Percentiles rank a stretch among this genome's conserved stretches.
phyloP scores from a whole-genome alignment of 306 rosid genomes.

The Vicia sativa region DNA sequence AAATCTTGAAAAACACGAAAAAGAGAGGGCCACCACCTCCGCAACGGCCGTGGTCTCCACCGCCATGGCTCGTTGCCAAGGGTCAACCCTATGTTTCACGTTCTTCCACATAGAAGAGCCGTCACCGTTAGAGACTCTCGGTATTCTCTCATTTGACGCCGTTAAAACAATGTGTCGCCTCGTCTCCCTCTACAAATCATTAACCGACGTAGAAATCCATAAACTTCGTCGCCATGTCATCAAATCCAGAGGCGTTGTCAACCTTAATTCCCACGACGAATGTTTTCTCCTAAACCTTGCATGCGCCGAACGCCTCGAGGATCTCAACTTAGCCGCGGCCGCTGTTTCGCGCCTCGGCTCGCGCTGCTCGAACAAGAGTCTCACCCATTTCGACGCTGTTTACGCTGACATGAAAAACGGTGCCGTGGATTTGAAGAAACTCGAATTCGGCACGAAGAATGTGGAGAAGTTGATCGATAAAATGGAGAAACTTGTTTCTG shows the following conservation, averaged over 20 bases:
- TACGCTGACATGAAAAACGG: conserved; percentile 45
- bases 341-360: conserved; percentile 49
- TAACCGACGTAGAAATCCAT: conserved; percentile 50
- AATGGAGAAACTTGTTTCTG: conserved; percentile 50
- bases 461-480: conserved; percentile 35
- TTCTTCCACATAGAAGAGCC: conserved; percentile 43
- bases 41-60: conserved; percentile 44
- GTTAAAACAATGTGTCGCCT: conserved; percentile 70
- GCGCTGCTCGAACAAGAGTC: conserved; percentile 41
- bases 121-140: conserved; percentile 39
- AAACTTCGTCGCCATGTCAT: conserved; percentile 42
- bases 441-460: conserved; percentile 38
- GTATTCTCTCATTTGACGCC: conserved; percentile 64
- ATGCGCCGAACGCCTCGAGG: conserved; percentile 62
- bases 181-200: conserved; percentile 59
- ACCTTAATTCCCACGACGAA: conserved; percentile 56
- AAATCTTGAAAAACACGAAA: neutral
- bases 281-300: conserved; percentile 66
- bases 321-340: conserved; percentile 54
- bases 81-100: conserved; percentile 26
- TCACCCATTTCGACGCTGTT: conserved; percentile 40
- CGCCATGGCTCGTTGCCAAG: conserved; percentile 44
- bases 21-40: neutral
- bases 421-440: conserved; percentile 15
- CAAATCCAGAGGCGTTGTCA: conserved; percentile 48